Base-by-base conservation (phyloP, 1,284 basidiomycete species). In the Takashimella koratensis region DNA sequence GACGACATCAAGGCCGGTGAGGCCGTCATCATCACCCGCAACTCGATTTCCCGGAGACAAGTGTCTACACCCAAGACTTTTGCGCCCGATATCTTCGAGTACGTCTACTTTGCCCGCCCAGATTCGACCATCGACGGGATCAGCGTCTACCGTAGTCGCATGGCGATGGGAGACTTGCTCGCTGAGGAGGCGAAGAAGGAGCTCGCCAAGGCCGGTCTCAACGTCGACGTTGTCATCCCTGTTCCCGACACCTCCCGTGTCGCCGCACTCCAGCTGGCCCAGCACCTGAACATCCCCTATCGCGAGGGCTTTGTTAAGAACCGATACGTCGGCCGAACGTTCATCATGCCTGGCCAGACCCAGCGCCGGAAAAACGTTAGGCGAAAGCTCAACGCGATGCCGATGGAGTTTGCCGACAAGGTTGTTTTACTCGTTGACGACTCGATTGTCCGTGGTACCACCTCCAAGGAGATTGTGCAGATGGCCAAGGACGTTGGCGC, bases 401-500 rank as follows among this genome's bases (percentile, higher is more conserved):
- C 96, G n/a, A 81, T 98, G 58, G 96, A 99, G 77, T 99, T 99
- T 71, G 82, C 82, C 13, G 84, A 81, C 67, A 98, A 97, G 80
- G 90, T 87, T 63, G 93, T 99, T 5, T 82, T 99, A 45, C 83
- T 99, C 47, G 96, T 99, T 24, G 96, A 99, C 78, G 92, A 98
- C 77, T 98, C 95, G 0, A 99, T 99, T 65, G 96, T 99, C 10
- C 86, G 96, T 44, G 96, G 96, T 12, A 99, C 96, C 1, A 99
- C 96, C 0, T 98, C 94, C 13, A 96, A 92, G 73, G 96, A 99
- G 77, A 99, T 99, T 64, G 85, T 99, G 43, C 94, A 98, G 75
- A 98, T 99, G 95, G 96, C 96, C 26, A 92, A 94, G 71, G 96
- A 99, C 68, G 96, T 97, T 5, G 96, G 96, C 16, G 95, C 96